Evolutionary conservation across 2,329 filamentous ascomycete species (phyloP), one percentile per base, ranked within the genome.

Genomic region (Neofusicoccum cordaticola): DNA sequence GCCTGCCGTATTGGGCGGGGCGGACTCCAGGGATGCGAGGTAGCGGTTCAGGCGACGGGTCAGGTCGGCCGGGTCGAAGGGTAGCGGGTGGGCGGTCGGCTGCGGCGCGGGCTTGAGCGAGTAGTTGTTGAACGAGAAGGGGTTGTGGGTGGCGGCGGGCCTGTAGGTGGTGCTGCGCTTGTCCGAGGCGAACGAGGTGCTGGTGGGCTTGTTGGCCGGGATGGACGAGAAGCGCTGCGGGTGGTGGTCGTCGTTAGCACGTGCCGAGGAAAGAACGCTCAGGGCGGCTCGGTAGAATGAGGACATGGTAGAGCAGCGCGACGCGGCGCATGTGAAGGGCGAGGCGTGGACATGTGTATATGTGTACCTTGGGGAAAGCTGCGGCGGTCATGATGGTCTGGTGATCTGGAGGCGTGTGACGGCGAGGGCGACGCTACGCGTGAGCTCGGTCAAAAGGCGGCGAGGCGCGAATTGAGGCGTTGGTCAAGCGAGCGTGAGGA

Each of bases 51-150:
- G 56, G 13, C 42, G 41, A 6, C 56, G 56, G 56, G 56, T 60
- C 22, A 60, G 31, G 1, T 60, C 56, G 56, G 56, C 56, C n/a
- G 56, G 42, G 12, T 60, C 56, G 56, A 60, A 19, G 11, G 56
- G 56, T 4, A 17, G 9, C 3, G 15, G 42, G n/a, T 27, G 15
- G 9, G 56, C 5, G 39, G 4, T 45, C 19, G 56, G 42, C 31
- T 60, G 41, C 11, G 41, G 56, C 3, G 42, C 56, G 31, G 56
- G 56, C 41, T 27, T 60, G 56, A 60, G 48, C 27, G 56, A 27
- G 12, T 60, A 60, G n/a, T n/a, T 60, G 31, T 60, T 60, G 42
- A 60, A 60, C 15, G 56, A 60, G 42, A 27, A 60, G 34, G 56
- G 53, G 41, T 51, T 51, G 48, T 5, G 15, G 48, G 35, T 42